These are phyloP conservation scores for Rutstroemia sp. DNA, from an alignment of 2,329 filamentous ascomycete species.

Conservation along the genomic window DNA sequence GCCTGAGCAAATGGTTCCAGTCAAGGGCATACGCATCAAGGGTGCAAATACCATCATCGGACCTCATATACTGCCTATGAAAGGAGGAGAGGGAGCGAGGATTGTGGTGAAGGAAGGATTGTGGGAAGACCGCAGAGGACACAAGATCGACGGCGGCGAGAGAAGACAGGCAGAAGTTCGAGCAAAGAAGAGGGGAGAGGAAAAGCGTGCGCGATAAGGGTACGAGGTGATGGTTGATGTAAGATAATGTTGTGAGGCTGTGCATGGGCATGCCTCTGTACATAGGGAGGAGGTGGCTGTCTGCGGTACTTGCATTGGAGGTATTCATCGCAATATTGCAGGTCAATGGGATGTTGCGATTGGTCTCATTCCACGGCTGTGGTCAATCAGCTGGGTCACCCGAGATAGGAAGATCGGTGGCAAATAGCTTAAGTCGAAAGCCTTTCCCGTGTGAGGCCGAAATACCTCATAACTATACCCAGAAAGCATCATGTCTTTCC, in stretches of 20 bases:
- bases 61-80: slow-evolving; percentile 63
- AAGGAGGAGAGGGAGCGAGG: slow-evolving; percentile 55
- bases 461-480: neutral
- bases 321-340: neutral
- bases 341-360: neutral
- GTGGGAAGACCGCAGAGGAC: slow-evolving; percentile 82
- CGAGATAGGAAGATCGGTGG: neutral
- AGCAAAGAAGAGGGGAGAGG: slow-evolving; percentile 77
- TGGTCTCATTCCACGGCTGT: neutral
- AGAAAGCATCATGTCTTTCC: neutral
- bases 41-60: slow-evolving; percentile 66
- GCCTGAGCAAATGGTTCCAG: slow-evolving; percentile 40
- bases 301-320: neutral
- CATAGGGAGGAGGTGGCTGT: slow-evolving; percentile 2
- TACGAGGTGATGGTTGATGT: slow-evolving; percentile 17
- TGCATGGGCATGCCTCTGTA: slow-evolving; percentile 8
- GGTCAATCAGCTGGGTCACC: neutral
- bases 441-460: neutral
- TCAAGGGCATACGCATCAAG: slow-evolving; percentile 59
- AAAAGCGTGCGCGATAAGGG: slow-evolving; percentile 40
- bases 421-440: neutral
- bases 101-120: slow-evolving; percentile 75
- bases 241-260: slow-evolving; percentile 23
- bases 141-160: slow-evolving; percentile 96
- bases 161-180: slow-evolving; percentile 77